Evolutionary conservation across 257 asterid genomes (phyloP).

Genomic region (Solanum commersonii): DNA sequence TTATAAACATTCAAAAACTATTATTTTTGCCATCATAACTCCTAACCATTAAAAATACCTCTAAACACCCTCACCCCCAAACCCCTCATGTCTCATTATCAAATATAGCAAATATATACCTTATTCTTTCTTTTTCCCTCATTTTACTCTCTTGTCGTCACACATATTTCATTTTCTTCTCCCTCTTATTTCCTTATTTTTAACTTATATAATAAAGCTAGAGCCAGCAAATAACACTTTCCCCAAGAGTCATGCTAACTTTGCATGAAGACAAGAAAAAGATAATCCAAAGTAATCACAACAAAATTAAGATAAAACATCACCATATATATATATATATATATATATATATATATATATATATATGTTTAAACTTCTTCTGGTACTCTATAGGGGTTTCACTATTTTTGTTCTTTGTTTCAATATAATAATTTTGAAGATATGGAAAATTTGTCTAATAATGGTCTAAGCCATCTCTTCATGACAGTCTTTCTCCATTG

Average conservation of each 20-base stretch:
- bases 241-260: background rate
- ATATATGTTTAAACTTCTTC: background rate
- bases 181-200: background rate
- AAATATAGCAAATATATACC: background rate
- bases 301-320: background rate
- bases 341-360: background rate
- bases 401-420: background rate
- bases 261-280: background rate
- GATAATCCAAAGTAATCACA: background rate
- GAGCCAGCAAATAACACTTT: background rate
- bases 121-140: background rate
- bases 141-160: background rate
- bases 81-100: background rate
- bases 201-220: background rate
- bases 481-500: constrained; percentile 73
- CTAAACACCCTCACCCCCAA: background rate
- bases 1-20: no score
- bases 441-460: constrained; percentile 15
- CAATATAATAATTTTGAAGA: background rate
- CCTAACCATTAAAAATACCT: background rate
- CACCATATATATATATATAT: background rate
- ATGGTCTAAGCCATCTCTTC: constrained; percentile 78
- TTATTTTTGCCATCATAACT: no score
- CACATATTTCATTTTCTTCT: background rate
- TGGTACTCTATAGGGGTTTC: background rate